Percentiles rank a stretch among this genome's conserved stretches.
Conservation (phyloP, 345 rosid species). For the Ceriops zippeliana region DNA sequence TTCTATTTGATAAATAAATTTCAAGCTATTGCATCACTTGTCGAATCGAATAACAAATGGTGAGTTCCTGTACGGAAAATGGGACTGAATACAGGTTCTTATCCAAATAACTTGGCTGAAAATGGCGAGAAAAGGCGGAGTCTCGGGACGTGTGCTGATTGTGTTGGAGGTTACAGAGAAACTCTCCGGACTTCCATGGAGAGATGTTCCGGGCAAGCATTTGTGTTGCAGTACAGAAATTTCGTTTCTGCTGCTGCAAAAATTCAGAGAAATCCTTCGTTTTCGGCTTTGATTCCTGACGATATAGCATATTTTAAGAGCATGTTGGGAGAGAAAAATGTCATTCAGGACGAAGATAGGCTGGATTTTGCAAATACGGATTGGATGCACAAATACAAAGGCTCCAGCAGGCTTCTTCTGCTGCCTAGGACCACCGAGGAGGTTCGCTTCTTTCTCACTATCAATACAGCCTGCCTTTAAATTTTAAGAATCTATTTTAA, state of each 20-base stretch:
- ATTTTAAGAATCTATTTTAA: background rate
- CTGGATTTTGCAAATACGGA: conserved; percentile 73
- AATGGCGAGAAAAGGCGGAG: conserved; percentile 7
- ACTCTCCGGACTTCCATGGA: background rate
- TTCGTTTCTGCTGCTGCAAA: conserved; percentile 41
- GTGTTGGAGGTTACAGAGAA: conserved; percentile 5
- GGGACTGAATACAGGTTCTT: background rate
- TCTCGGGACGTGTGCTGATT: background rate
- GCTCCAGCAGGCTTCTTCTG: conserved; percentile 79
- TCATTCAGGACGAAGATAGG: conserved; percentile 71
- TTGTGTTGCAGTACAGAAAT: conserved; percentile 28
- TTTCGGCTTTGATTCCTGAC: conserved; percentile 55
- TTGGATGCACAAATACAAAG: conserved; percentile 87
- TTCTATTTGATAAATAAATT: background rate
- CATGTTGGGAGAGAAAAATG: conserved; percentile 66
- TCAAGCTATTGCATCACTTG: background rate
- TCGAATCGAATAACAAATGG: too few species aligned
- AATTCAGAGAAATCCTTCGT: conserved; percentile 60
- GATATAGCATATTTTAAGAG: conserved; percentile 64
- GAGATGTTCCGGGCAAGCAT: conserved; percentile 1
- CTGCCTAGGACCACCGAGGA: conserved; percentile 68
- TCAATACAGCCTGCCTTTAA: background rate
- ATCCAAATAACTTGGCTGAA: background rate
- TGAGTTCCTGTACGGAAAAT: too few species aligned
- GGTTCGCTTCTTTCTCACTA: conserved; percentile 36